Evolutionary conservation across 768 basidiomycete genomes (phyloP), one percentile per base, ranked within the genome.

Genomic region (Kwoniella sp.): DNA sequence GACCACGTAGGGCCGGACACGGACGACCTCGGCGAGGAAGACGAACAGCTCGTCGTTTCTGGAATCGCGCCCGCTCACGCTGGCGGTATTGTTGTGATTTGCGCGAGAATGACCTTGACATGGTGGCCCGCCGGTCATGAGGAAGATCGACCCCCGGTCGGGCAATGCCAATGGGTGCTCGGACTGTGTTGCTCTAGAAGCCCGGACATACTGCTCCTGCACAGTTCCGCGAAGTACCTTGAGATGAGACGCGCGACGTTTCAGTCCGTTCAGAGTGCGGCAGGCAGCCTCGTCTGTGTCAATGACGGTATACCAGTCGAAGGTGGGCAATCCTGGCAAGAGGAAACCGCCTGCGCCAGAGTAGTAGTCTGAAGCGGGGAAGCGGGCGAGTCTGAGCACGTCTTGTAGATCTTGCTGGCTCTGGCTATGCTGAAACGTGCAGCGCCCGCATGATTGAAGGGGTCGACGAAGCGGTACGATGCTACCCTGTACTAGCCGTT

Each of bases 71-170:
- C 26, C 29, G n/a, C 17, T 50, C 27, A 32, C 36, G 23, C 26
- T 23, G 45, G 15, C 11, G 14, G 42, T 38, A 14, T 47, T 47
- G 3, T 44, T 20, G 40, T 48, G 52, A 44, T 63, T 67, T 0
- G 58, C 62, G 1, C 53, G 36, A 17, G 65, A 63, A 27, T 67
- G 65, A 3, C 62, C 59, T 51, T 67, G 65, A 50, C 62, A 60
- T 12, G 59, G 65, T 0, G 56, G 54, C 22, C 65, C 47, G 26
- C 55, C 60, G 3, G 59, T 51, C 15, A 60, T 42, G 15, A 60
- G 3, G 32, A 60, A 52, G 2, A 57, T 48, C 1, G 38, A 38
- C 1, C 54, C 59, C 0, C 48, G 39, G 5, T n/a, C 8, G 4
- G 59, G 59, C 5, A 59, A 31, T 5, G 15, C 42, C 33, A 6